Evolutionary conservation across 805 yeast species (phyloP).

Genomic region (Phaffomyces thermotolerans): DNA sequence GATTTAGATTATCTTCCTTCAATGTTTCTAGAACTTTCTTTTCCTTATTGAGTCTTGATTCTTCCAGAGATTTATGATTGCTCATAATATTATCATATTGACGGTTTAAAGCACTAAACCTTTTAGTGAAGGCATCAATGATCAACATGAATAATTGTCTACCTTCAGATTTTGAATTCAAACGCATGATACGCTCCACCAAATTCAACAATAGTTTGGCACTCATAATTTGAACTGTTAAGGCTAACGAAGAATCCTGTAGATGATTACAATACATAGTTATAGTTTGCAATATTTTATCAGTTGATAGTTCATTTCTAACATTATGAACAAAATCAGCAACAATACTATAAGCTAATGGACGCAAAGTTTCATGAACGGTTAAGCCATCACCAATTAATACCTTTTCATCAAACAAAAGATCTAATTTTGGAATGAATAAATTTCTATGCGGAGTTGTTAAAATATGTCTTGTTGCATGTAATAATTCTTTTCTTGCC

Average conservation of each 20-base stretch:
- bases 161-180: slow-evolving; percentile 73
- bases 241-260: slow-evolving; percentile 73
- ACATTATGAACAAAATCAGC: slow-evolving; percentile 95
- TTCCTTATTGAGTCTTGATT: slow-evolving; percentile 35
- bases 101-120: slow-evolving; percentile 70
- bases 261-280: slow-evolving; percentile 72
- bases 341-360: slow-evolving; percentile 88
- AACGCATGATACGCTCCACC: slow-evolving; percentile 78
- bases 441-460: slow-evolving; percentile 80
- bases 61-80: slow-evolving; percentile 49
- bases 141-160: slow-evolving; percentile 75
- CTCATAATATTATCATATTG: slow-evolving; percentile 60
- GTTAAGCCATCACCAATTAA: slow-evolving; percentile 91
- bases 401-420: slow-evolving; percentile 79
- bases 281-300: slow-evolving; percentile 84
- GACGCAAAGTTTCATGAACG: slow-evolving; percentile 81
- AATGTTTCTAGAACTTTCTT: slow-evolving; percentile 30
- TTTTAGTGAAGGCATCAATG: slow-evolving; percentile 78
- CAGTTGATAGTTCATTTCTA: slow-evolving; percentile 70
- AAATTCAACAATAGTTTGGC: slow-evolving; percentile 82
- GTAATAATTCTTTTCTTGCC: slow-evolving; percentile 86
- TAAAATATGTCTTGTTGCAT: slow-evolving; percentile 91
- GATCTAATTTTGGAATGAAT: slow-evolving; percentile 79
- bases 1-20: slow-evolving; percentile 24
- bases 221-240: slow-evolving; percentile 94